phyloP scores from a whole-genome alignment of 176 grass and related monocot genomes.

The Calamus simplicifolius region DNA sequence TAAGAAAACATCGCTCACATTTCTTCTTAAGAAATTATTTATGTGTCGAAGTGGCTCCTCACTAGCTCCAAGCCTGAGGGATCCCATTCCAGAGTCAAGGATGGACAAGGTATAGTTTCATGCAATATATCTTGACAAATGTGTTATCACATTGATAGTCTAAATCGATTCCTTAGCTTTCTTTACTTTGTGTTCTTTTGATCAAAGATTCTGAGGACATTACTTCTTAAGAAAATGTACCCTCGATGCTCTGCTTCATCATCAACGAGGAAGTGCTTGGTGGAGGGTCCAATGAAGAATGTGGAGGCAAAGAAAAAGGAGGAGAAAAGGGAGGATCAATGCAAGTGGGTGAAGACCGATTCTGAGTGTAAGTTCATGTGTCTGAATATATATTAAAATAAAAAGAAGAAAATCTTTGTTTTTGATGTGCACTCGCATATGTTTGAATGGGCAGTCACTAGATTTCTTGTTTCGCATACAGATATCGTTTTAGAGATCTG shows the following conservation, averaged over 20 bases:
- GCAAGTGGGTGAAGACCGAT: slow-evolving; percentile 87
- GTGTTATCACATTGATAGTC: not conserved
- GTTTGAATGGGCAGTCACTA: too few species aligned
- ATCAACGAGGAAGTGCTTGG: slow-evolving; percentile 21
- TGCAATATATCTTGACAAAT: slow-evolving; percentile 1
- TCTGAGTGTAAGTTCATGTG: slow-evolving; percentile 57
- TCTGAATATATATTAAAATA: not conserved
- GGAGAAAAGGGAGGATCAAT: slow-evolving; percentile 6
- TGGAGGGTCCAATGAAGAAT: slow-evolving; percentile 13
- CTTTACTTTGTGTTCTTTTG: not conserved
- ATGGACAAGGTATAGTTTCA: slow-evolving; percentile 34
- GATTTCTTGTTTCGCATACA: slow-evolving; percentile 8
- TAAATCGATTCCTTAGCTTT: slow-evolving; percentile 2
- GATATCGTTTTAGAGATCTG: slow-evolving; percentile 62
- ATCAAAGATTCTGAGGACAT: slow-evolving; percentile 31
- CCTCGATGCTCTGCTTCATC: slow-evolving; percentile 3
- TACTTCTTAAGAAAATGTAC: slow-evolving; percentile 24
- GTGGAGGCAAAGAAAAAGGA: not conserved
- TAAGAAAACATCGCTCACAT: slow-evolving; percentile 28
- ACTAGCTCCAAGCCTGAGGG: slow-evolving; percentile 29
- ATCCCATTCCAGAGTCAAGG: slow-evolving; percentile 24
- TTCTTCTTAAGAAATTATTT: slow-evolving; percentile 36
- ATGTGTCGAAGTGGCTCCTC: slow-evolving; percentile 17
- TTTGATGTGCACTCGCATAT: too few species aligned
- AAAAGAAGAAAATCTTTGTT: not conserved